Evolutionary conservation across 495 filamentous ascomycete genomes (phyloP).

Genomic region (Aspergillus affinis): DNA sequence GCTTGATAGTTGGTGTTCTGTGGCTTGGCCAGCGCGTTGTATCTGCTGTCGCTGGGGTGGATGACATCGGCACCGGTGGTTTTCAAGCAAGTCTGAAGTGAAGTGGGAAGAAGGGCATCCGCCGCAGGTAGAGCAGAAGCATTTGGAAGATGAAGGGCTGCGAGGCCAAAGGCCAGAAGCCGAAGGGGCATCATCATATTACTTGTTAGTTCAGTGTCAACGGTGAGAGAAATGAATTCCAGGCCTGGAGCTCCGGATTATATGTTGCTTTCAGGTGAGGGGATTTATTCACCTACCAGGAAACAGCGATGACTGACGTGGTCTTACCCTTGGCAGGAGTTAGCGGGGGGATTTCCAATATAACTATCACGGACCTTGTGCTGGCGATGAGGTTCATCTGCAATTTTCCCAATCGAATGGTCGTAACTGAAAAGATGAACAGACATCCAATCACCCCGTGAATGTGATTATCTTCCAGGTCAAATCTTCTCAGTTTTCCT

Average conservation of each 20-base stretch:
- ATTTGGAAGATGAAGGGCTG: not conserved
- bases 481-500: no score
- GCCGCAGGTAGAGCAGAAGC: not conserved
- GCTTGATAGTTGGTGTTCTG: slow-evolving; percentile 8
- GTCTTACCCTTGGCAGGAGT: not conserved
- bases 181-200: not conserved
- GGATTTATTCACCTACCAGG: not conserved
- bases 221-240: not conserved
- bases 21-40: not conserved
- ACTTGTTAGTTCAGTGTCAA: not conserved
- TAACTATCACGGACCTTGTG: no score
- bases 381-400: no score
- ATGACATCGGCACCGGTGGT: not conserved
- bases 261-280: not conserved
- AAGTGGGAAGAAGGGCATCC: not conserved
- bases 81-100: slow-evolving; percentile 1
- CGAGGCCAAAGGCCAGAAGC: not conserved
- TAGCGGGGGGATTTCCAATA: no score
- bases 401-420: no score
- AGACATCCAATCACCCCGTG: no score
- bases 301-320: not conserved
- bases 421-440: no score
- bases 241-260: not conserved
- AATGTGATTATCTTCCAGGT: no score
- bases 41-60: not conserved